Evolutionary conservation across 2,329 filamentous ascomycete genomes (phyloP), one percentile per base, ranked within the genome.

Genomic region (Colletotrichum eremochloae): DNA sequence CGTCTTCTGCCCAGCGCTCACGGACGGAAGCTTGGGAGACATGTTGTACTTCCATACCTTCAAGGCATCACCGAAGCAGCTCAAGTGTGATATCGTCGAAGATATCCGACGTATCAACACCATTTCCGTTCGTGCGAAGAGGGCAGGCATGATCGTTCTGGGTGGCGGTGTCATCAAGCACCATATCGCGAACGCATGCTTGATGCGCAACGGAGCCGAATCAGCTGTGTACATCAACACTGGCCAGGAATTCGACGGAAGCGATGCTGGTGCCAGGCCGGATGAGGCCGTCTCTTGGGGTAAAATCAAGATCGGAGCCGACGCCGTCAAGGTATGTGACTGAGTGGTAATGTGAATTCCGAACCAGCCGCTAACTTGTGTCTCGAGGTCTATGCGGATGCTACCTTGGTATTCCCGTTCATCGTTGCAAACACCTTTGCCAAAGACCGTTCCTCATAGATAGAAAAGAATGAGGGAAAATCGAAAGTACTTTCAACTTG

Each of bases 21-120:
- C 96, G 0, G 96, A 99, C 79, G 96, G 96, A 24, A 97, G 94
- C 77, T 84, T 99, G 29, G 96, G 96, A 6, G 96, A 99, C 81
- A 99, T 99, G 96, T 68, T 99, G 52, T 98, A 98, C 84, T 98
- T 99, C 82, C 96, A 99, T 84, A 97, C 95, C 1, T 99, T 95
- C 89, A 96, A 96, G 81, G 84, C 94, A 0, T 95, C 94, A 2
- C 96, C 96, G 4, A 84, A 86, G 73, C 93, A 96, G 81, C 87
- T 99, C 53, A 90, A 92, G 68, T 90, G 98, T 72, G 96, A 98
- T 80, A 94, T 98, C 71, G 94, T 98, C 31, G 93, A 97, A 78
- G 96, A 99, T 78, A 96, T 99, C 73, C 91, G 96, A 29, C 91
- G 89, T 74, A 95, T 99, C 82, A 99, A 99, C 84, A 97, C 94